A percentile compares a stretch with the other conserved stretches of the same genome.
These are phyloP conservation scores for Coniochaeta ligniaria DNA, from an alignment of 2,329 filamentous ascomycete species.

Conservation along the genomic window DNA sequence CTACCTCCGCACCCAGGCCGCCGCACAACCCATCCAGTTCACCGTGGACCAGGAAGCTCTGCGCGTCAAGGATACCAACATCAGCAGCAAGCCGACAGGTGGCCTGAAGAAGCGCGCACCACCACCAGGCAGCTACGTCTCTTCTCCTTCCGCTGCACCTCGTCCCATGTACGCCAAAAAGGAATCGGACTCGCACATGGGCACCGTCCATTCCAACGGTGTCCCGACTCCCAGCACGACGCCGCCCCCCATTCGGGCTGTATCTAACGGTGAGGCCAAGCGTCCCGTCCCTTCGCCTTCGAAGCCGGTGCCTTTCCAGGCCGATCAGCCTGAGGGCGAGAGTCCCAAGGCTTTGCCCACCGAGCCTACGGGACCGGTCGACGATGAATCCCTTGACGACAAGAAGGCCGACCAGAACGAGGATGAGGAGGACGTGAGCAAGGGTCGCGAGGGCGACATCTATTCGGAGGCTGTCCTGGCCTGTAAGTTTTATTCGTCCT, in stretches of 20 bases:
- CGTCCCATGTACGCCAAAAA: constrained; percentile 60
- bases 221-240: constrained; percentile 64
- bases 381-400: constrained; percentile 44
- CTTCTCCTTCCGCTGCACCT: constrained; percentile 55
- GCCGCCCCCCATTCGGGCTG: constrained; percentile 42
- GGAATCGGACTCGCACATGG: constrained; percentile 25
- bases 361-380: constrained; percentile 57
- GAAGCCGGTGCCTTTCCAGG: constrained; percentile 64
- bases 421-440: constrained; percentile 63
- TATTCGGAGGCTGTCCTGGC: constrained; percentile 87
- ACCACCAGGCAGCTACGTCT: constrained; percentile 48
- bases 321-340: constrained; percentile 68
- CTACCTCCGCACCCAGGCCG: constrained; percentile 97
- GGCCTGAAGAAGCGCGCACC: constrained; percentile 63
- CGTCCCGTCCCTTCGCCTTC: constrained; percentile 49
- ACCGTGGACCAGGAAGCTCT: constrained; percentile 96
- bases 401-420: constrained; percentile 58
- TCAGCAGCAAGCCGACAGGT: constrained; percentile 48
- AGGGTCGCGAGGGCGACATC: constrained; percentile 80
- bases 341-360: constrained; percentile 72
- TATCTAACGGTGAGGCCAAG: constrained; percentile 33
- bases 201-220: constrained; percentile 40
- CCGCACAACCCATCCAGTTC: constrained; percentile 95
- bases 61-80: constrained; percentile 75
- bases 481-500: constrained; percentile 51